Evolutionary conservation across 768 basidiomycete species (phyloP).

Genomic region (Nidularia sp.): DNA sequence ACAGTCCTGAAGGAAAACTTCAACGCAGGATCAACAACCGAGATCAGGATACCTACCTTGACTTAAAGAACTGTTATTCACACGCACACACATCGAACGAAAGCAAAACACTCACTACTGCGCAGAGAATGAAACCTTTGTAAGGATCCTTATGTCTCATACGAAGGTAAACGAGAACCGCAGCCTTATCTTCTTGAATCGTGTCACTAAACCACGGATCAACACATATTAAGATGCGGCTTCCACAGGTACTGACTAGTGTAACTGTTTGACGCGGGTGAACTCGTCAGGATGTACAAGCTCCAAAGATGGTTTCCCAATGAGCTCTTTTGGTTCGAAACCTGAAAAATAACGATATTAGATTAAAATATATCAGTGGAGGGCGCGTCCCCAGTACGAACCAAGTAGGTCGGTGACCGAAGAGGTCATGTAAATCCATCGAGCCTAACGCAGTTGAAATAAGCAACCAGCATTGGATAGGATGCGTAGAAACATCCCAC

Average conservation of each 20-base stretch:
- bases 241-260: constrained; percentile 47
- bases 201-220: constrained; percentile 50
- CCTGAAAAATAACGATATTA: constrained; percentile 31
- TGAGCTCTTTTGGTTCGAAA: constrained; percentile 69
- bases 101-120: constrained; percentile 49
- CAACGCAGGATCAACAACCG: background rate
- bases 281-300: constrained; percentile 83
- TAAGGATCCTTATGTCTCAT: constrained; percentile 77
- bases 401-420: constrained; percentile 66
- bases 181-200: constrained; percentile 75
- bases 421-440: constrained; percentile 65
- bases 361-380: background rate
- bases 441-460: constrained; percentile 36
- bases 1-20: constrained; percentile 44
- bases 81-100: background rate
- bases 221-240: background rate
- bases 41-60: constrained; percentile 16
- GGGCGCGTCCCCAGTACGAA: constrained; percentile 13
- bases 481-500: constrained; percentile 24
- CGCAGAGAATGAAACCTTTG: constrained; percentile 72
- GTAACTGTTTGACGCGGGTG: constrained; percentile 57
- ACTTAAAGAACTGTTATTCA: constrained; percentile 13
- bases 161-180: constrained; percentile 73
- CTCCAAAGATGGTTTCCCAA: constrained; percentile 64
- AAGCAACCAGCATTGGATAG: background rate